Conservation (phyloP, 257 asterid genomes). For the Plantago ovata region DNA sequence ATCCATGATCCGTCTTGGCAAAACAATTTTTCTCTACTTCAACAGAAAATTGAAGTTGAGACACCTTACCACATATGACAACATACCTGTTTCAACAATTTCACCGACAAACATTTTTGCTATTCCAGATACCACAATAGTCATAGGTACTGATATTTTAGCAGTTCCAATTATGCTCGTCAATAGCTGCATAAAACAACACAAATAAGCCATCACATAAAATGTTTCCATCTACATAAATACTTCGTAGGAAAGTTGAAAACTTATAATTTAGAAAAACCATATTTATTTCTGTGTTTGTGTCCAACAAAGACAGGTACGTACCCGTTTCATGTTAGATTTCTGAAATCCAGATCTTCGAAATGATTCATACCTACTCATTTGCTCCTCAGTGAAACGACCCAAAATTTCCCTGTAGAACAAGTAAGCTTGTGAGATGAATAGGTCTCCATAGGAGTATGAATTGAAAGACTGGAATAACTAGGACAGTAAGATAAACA, state of each 20-base stretch:
- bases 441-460: constrained; percentile 2
- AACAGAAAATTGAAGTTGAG: not conserved
- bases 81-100: constrained; percentile 65
- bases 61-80: not conserved
- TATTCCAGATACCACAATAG: constrained; percentile 80
- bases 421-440: constrained; percentile 14
- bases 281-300: not conserved
- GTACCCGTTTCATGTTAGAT: constrained; percentile 80
- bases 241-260: not conserved
- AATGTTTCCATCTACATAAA: no score
- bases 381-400: constrained; percentile 79
- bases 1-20: no score
- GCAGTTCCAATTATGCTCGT: constrained; percentile 74
- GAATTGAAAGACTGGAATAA: not conserved
- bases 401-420: constrained; percentile 60
- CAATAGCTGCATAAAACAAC: constrained; percentile 43
- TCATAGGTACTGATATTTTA: constrained; percentile 70
- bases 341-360: constrained; percentile 91
- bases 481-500: not conserved
- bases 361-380: constrained; percentile 87
- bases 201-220: constrained; percentile 9
- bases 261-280: not conserved
- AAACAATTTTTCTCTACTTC: no score
- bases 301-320: constrained; percentile 10
- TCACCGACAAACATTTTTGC: constrained; percentile 95